These are phyloP conservation scores for Malassezia slooffiae DNA, from an alignment of 1,284 basidiomycete species.

Conservation along the genomic window DNA sequence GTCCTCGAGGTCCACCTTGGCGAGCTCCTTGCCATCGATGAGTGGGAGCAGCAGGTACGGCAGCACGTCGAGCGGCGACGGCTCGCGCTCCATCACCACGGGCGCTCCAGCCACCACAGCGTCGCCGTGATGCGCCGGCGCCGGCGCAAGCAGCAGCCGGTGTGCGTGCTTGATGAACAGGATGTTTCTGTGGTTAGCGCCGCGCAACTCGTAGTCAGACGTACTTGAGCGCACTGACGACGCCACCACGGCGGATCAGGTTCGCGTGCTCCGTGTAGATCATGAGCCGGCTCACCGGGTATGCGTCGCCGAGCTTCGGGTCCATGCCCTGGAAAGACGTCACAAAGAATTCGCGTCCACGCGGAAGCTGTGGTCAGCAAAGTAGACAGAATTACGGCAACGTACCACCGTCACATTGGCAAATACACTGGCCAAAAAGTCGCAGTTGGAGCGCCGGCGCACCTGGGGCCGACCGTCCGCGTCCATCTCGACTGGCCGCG, in stretches of 20 bases:
- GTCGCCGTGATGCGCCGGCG: conserved; percentile 15
- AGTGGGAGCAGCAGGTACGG: conserved; percentile 66
- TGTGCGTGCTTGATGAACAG: conserved; percentile 42
- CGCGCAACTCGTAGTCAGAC: too few relatives aligned
- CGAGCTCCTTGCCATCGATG: conserved; percentile 74
- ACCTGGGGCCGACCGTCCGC: conserved; percentile 28
- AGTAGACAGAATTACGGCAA: background rate
- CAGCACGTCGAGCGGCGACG: conserved; percentile 39
- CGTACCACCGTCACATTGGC: conserved; percentile 40
- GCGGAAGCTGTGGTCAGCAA: conserved; percentile 18
- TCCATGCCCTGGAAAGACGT: conserved; percentile 21
- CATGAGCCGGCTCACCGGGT: conserved; percentile 41
- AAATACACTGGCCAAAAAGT: conserved; percentile 45
- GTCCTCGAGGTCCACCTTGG: conserved; percentile 53
- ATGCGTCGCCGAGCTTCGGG: conserved; percentile 23
- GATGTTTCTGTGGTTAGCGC: conserved; percentile 22
- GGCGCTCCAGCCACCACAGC: conserved; percentile 27
- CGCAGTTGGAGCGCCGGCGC: conserved; percentile 41
- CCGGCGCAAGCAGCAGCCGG: conserved; percentile 34
- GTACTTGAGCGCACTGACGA: conserved; percentile 44
- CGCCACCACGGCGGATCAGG: conserved; percentile 42
- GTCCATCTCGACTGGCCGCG: conserved; percentile 22
- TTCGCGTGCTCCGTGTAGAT: conserved; percentile 44
- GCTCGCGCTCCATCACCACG: conserved; percentile 22
- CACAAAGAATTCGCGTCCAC: conserved; percentile 42